phyloP scores from a whole-genome alignment of 164 flowering plant genomes.

The Brasenia schreberi region DNA sequence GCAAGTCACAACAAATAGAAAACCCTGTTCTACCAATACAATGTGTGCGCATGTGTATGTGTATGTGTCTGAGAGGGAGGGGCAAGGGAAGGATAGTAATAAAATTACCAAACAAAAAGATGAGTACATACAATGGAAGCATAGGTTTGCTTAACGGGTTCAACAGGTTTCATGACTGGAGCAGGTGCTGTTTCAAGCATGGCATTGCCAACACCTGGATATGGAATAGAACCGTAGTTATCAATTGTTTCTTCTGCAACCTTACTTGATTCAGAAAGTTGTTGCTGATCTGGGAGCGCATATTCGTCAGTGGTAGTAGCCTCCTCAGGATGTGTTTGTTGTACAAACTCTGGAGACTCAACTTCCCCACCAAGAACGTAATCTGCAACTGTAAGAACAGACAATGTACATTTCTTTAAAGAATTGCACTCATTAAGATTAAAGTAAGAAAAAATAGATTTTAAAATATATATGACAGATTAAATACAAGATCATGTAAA shows the following conservation, averaged over 20 bases:
- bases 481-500: no score
- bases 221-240: slow-evolving; percentile 23
- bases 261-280: slow-evolving; percentile 31
- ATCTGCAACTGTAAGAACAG: slow-evolving; percentile 17
- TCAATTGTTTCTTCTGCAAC: slow-evolving; percentile 31
- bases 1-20: no score
- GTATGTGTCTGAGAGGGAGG: no score
- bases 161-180: slow-evolving; percentile 48
- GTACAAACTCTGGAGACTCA: slow-evolving; percentile 36
- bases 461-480: no score
- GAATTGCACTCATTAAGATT: no score
- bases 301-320: slow-evolving; percentile 36
- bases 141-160: slow-evolving; percentile 80
- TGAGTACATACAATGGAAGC: slow-evolving; percentile 72
- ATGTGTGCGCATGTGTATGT: no score
- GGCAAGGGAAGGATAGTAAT: no score
- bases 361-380: slow-evolving; percentile 43
- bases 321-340: slow-evolving; percentile 35
- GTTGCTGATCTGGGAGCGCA: slow-evolving; percentile 27
- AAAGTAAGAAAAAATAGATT: no score
- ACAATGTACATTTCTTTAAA: not conserved
- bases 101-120: no score
- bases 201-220: slow-evolving; percentile 20
- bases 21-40: no score
- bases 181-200: slow-evolving; percentile 25